Conservation (phyloP, 441 rosid genomes). For the Biscutella auriculata region DNA sequence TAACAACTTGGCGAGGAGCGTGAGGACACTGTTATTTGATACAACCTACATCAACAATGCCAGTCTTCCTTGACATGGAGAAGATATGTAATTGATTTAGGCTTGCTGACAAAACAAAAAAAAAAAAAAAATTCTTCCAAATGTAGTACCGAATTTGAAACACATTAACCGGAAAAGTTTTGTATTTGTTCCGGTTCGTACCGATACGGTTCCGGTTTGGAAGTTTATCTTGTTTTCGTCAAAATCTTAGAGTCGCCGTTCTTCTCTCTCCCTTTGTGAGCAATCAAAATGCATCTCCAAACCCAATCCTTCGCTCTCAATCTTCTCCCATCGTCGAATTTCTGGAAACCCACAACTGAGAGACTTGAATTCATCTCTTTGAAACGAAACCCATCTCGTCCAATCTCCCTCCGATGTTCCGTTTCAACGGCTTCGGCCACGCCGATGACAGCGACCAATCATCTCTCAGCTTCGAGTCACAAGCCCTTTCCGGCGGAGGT, state of each 20-base stretch:
- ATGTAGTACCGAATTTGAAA: neutral
- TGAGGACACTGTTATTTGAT: too few relatives aligned
- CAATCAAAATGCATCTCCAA: conserved; percentile 42
- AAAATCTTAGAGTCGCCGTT: neutral
- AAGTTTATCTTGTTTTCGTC: conserved; percentile 13
- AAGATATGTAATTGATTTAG: too few relatives aligned
- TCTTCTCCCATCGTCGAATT: conserved; percentile 26
- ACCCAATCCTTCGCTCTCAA: conserved; percentile 38
- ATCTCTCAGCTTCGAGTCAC: conserved; percentile 16
- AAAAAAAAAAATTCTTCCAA: too few relatives aligned
- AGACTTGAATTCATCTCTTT: conserved; percentile 24
- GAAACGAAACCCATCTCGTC: conserved; percentile 28
- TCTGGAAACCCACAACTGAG: conserved; percentile 25
- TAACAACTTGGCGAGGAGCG: too few relatives aligned
- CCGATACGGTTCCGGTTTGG: neutral
- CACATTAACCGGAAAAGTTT: neutral
- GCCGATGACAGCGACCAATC: conserved; percentile 14
- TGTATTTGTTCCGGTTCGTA: neutral
- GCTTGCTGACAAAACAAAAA: too few relatives aligned
- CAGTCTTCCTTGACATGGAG: too few relatives aligned
- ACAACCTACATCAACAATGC: too few relatives aligned
- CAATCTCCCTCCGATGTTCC: conserved; percentile 44
- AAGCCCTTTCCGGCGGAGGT: conserved; percentile 78
- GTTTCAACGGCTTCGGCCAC: conserved; percentile 40
- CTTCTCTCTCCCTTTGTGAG: neutral